Evolutionary conservation across 495 filamentous ascomycete genomes (phyloP).

Genomic region (Neurospora cerealis): DNA sequence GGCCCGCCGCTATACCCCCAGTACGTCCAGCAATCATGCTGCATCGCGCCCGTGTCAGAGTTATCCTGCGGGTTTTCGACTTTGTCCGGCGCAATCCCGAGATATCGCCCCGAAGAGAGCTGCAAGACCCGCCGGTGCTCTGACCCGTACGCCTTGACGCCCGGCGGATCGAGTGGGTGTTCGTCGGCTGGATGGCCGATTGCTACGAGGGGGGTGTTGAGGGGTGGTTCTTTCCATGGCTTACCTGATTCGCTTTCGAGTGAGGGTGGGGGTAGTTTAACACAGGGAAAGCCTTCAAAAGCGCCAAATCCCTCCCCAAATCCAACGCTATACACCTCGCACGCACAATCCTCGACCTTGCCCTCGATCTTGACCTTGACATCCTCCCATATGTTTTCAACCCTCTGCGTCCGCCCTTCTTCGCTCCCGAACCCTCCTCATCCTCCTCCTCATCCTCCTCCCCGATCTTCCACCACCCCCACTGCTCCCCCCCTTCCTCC

Average conservation of each 20-base stretch:
- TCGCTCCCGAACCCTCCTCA: background rate
- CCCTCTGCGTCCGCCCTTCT: background rate
- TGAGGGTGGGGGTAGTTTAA: background rate
- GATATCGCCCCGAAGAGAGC: slow-evolving; percentile 25
- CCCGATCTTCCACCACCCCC: too few relatives aligned
- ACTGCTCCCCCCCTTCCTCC: background rate
- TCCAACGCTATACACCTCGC: slow-evolving; percentile 31
- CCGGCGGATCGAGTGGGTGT: slow-evolving; percentile 19
- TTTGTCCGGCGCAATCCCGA: slow-evolving; percentile 20
- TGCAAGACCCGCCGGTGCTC: slow-evolving; percentile 22
- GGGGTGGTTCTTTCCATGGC: background rate
- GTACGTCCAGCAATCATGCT: slow-evolving; percentile 46
- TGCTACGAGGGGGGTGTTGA: slow-evolving; percentile 13
- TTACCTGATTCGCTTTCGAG: background rate
- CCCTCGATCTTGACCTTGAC: slow-evolving; percentile 11
- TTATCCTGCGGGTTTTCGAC: slow-evolving; percentile 35
- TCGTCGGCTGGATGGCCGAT: slow-evolving; percentile 37
- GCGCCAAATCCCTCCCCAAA: slow-evolving; percentile 27
- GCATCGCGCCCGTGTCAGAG: slow-evolving; percentile 37
- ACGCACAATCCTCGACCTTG: slow-evolving; percentile 13
- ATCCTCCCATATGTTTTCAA: too few relatives aligned
- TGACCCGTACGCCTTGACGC: slow-evolving; percentile 27
- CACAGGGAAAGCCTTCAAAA: slow-evolving; percentile 17
- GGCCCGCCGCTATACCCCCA: slow-evolving; percentile 43
- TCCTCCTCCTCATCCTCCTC: background rate